These are phyloP conservation scores for Ceratobasidium sp. DNA, from an alignment of 1,284 basidiomycete species.

Conservation along the genomic window DNA sequence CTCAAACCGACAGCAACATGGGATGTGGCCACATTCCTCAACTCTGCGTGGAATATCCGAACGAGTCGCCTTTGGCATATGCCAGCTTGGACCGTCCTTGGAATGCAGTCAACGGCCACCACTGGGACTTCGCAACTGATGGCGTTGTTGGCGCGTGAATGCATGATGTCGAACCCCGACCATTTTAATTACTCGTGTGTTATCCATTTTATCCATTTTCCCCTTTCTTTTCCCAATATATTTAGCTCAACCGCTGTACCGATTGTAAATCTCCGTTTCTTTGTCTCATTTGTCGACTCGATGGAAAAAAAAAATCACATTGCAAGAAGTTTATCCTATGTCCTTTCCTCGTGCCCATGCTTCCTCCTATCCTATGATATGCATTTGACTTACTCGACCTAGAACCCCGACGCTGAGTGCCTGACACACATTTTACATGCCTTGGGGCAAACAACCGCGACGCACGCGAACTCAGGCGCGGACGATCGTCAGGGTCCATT, in stretches of 20 bases:
- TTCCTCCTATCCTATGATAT: background rate
- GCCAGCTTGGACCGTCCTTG: constrained; percentile 11
- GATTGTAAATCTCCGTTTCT: background rate
- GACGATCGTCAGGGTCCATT: no score
- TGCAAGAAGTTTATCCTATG: background rate
- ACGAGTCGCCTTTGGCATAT: constrained; percentile 20
- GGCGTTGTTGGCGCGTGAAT: constrained; percentile 1
- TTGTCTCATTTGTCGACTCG: background rate
- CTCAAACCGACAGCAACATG: constrained; percentile 24
- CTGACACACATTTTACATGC: no score
- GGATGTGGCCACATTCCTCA: background rate
- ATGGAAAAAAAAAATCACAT: background rate
- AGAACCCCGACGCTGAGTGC: background rate
- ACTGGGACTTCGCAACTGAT: constrained; percentile 25
- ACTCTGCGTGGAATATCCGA: background rate
- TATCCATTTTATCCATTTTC: background rate
- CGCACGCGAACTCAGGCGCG: no score
- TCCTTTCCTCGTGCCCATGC: background rate
- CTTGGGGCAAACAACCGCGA: no score
- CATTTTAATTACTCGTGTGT: background rate
- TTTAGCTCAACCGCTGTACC: background rate
- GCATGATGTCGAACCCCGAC: background rate
- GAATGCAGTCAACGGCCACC: background rate
- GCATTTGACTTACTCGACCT: background rate
- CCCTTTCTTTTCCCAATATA: background rate